phyloP scores from a whole-genome alignment of 495 filamentous ascomycete genomes.

The Bryoglossum gracile region DNA sequence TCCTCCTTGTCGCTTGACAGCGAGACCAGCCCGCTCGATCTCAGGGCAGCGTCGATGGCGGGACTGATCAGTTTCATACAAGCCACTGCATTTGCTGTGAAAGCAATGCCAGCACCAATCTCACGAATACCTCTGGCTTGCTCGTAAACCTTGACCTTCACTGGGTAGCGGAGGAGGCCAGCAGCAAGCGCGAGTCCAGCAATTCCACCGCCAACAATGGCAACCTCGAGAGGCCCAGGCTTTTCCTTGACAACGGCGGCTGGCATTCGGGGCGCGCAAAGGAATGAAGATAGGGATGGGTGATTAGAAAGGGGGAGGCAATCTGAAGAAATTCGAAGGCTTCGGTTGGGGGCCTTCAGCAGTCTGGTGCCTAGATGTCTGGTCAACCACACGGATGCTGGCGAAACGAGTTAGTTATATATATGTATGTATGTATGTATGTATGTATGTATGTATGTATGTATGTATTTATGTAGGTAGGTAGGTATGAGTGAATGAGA shows the following conservation, averaged over 20 bases:
- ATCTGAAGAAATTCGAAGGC: too few species aligned
- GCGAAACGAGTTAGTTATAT: too few species aligned
- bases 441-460: too few species aligned
- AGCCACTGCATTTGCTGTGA: slow-evolving; percentile 50
- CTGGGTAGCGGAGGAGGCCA: slow-evolving; percentile 43
- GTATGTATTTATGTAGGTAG: too few species aligned
- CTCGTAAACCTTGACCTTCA: slow-evolving; percentile 50
- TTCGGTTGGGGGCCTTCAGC: too few species aligned
- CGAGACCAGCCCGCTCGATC: background rate
- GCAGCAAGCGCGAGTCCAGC: slow-evolving; percentile 50
- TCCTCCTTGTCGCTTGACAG: background rate
- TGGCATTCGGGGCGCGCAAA: too few species aligned
- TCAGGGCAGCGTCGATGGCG: background rate
- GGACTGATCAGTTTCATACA: slow-evolving; percentile 43
- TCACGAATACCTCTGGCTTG: slow-evolving; percentile 43
- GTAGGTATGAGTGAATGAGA: too few species aligned
- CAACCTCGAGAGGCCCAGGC: slow-evolving; percentile 25
- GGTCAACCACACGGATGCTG: too few species aligned
- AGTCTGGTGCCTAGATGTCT: too few species aligned
- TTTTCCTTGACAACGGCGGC: background rate
- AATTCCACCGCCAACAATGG: slow-evolving; percentile 56
- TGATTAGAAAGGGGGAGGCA: too few species aligned
- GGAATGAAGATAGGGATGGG: too few species aligned
- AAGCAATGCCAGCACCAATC: slow-evolving; percentile 53
- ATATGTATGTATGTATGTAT: too few species aligned